Evolutionary conservation across 2,329 filamentous ascomycete species (phyloP), one percentile per base, ranked within the genome.

Genomic region (Lecanicillium sp.): DNA sequence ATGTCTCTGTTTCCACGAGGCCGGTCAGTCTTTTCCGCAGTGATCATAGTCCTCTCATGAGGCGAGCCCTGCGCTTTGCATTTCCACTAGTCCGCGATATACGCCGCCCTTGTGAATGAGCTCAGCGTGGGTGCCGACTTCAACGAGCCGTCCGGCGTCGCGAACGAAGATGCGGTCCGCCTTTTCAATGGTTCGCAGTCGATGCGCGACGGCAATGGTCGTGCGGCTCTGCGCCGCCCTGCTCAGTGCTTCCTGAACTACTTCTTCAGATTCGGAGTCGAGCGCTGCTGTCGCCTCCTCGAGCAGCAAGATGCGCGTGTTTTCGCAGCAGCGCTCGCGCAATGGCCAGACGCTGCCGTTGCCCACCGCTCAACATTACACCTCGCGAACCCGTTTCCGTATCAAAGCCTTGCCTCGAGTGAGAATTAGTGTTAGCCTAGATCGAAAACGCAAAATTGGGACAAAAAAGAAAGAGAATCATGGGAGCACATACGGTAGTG

Each of bases 91-190:
- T 69, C 91, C 87, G 11, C 78, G 82, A 61, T 91, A 93, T 42
- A 84, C 74, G 5, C 86, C 86, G 54, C 81, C 81, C 61, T 73
- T 75, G 55, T 73, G 75, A 76, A 86, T 82, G 57, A 90, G 62
- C 60, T 89, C 86, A 0, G 69, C 58, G 62, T 97, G 91, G 8
- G 82, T 89, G 5, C 91, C 91, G 56, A 79, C 77, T 71, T 97
- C 91, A 2, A 93, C 86, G 35, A 97, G 80, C 51, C 81, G 77
- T 7, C 91, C 91, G 58, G 87, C 83, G 64, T 96, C 90, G 62
- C 97, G 91, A n/a, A 97, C 91, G 55, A 93, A 96, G 58, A 97
- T 97, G 42, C 91, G 71, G 62, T 97, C 91, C 1, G 91, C 91
- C 63, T 91, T 90, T 63, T 95, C 89, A 52, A 97, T 95, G 0